Evolutionary conservation across 805 yeast species (phyloP).

Genomic region (Saccharomycopsis schoenii): DNA sequence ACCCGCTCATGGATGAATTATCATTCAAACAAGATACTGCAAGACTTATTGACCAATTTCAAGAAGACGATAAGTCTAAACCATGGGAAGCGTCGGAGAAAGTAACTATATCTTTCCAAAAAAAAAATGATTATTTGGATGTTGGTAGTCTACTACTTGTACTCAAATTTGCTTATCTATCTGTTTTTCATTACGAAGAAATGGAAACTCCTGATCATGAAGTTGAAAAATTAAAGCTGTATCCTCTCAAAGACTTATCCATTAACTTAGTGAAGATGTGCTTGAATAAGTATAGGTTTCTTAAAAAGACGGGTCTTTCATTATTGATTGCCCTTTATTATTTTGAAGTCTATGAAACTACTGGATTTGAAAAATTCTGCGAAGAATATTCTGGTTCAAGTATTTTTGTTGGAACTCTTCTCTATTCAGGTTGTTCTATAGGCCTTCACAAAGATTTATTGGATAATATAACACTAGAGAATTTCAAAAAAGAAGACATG

Average conservation of each 20-base stretch:
- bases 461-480: slow-evolving; percentile 1
- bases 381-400: slow-evolving; percentile 38
- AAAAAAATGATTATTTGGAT: slow-evolving; percentile 35
- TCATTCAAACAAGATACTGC: slow-evolving; percentile 25
- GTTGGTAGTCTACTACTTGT: slow-evolving; percentile 36
- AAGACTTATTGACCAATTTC: slow-evolving; percentile 19
- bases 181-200: slow-evolving; percentile 21
- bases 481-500: neutral
- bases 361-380: slow-evolving; percentile 34
- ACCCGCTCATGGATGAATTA: slow-evolving; percentile 36
- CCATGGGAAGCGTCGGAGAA: slow-evolving; percentile 23
- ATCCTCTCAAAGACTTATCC: slow-evolving; percentile 33
- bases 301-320: slow-evolving; percentile 32
- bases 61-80: neutral
- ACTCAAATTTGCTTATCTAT: slow-evolving; percentile 33
- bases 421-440: slow-evolving; percentile 33
- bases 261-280: slow-evolving; percentile 31
- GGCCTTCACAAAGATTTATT: slow-evolving; percentile 37
- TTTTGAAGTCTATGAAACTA: slow-evolving; percentile 31
- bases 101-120: slow-evolving; percentile 26
- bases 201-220: slow-evolving; percentile 14
- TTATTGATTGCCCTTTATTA: slow-evolving; percentile 35
- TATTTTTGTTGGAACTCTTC: slow-evolving; percentile 28
- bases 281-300: slow-evolving; percentile 30
- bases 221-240: slow-evolving; percentile 25